Evolutionary conservation across 1,139 yeast genomes (phyloP).

Genomic region (Candida sp.): DNA sequence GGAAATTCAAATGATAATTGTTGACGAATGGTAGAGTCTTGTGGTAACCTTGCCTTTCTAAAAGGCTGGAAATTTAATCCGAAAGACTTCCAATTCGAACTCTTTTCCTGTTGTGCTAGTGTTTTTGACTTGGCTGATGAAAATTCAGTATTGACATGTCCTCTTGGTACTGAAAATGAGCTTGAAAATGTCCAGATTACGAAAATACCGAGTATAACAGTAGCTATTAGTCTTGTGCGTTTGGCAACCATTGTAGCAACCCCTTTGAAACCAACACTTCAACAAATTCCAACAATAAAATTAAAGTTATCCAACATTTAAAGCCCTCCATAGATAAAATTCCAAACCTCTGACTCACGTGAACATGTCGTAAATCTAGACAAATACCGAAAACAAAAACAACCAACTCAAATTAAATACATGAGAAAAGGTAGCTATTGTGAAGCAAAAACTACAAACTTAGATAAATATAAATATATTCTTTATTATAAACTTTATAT

Average conservation of each 20-base stretch:
- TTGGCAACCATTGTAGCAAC: slow-evolving; percentile 4
- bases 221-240: slow-evolving; percentile 5
- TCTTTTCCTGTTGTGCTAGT: slow-evolving; percentile 25
- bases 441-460: too few species aligned
- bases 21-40: slow-evolving; percentile 41
- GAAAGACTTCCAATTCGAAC: slow-evolving; percentile 31
- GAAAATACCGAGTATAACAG: slow-evolving; percentile 7
- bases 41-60: slow-evolving; percentile 24
- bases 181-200: slow-evolving; percentile 9
- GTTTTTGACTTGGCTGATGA: slow-evolving; percentile 22
- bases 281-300: neutral
- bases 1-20: slow-evolving; percentile 69
- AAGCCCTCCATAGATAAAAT: neutral
- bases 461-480: neutral
- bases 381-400: neutral
- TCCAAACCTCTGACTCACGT: neutral
- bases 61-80: slow-evolving; percentile 39
- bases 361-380: neutral
- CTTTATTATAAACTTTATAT: slow-evolving; percentile 6
- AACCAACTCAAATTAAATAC: too few species aligned
- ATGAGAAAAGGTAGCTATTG: too few species aligned
- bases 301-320: neutral
- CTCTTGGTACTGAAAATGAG: slow-evolving; percentile 11
- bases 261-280: neutral
- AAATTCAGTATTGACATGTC: slow-evolving; percentile 17